Conservation (phyloP, 2,329 filamentous ascomycete genomes). For the Aspergillus hortae region DNA sequence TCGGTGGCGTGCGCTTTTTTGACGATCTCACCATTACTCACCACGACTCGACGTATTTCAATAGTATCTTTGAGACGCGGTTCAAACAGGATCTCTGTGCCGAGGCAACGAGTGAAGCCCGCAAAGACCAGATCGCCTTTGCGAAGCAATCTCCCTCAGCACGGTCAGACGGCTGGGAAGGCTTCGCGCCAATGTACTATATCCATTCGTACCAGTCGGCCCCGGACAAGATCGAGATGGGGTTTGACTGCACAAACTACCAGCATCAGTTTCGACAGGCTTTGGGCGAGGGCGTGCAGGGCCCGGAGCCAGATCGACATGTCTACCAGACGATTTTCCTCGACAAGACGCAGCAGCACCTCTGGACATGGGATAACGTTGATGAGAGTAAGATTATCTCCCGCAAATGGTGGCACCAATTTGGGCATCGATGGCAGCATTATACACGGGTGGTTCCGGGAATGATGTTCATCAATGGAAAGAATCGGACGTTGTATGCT, state of each 20-base stretch:
- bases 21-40: constrained; percentile 63
- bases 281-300: constrained; percentile 21
- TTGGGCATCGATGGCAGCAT: constrained; percentile 59
- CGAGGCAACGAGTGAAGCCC: constrained; percentile 40
- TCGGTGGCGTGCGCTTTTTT: constrained; percentile 65
- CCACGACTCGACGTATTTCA: constrained; percentile 56
- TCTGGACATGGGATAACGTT: constrained; percentile 58
- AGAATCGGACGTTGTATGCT: constrained; percentile 60
- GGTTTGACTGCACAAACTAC: constrained; percentile 73
- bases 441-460: constrained; percentile 63
- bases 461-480: constrained; percentile 69
- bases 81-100: constrained; percentile 51
- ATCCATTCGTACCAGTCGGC: constrained; percentile 56
- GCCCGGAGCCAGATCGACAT: constrained; percentile 53
- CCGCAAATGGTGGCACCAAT: constrained; percentile 61
- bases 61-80: constrained; percentile 54
- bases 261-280: constrained; percentile 63
- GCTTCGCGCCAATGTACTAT: constrained; percentile 59
- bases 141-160: constrained; percentile 41
- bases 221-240: constrained; percentile 56
- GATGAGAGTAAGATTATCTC: constrained; percentile 55
- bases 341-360: constrained; percentile 53
- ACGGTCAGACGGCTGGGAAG: constrained; percentile 33
- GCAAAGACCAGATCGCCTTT: constrained; percentile 45
- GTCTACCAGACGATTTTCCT: constrained; percentile 67